Percentiles rank a stretch among this genome's conserved stretches.
phyloP scores from a whole-genome alignment of 345 rosid genomes.

The Iberis pinnata region DNA sequence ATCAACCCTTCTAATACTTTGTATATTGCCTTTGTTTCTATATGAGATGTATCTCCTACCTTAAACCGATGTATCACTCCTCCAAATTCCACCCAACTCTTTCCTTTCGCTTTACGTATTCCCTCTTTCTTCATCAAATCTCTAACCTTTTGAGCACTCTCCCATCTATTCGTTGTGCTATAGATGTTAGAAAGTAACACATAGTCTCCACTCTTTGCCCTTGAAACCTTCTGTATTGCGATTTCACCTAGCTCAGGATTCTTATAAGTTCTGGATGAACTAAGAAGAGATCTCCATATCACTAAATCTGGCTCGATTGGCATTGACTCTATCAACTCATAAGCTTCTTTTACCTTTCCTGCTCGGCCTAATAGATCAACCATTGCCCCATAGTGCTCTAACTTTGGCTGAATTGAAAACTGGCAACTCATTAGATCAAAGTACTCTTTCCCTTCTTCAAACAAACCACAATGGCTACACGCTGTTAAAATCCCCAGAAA shows the following conservation, averaged over 20 bases:
- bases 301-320: slow-evolving; percentile 64
- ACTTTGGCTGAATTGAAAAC: slow-evolving; percentile 45
- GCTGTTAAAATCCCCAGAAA: slow-evolving; percentile 65
- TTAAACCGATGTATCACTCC: slow-evolving; percentile 62
- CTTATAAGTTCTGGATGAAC: slow-evolving; percentile 55
- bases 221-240: slow-evolving; percentile 52
- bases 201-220: slow-evolving; percentile 60
- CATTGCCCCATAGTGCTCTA: slow-evolving; percentile 78
- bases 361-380: slow-evolving; percentile 72
- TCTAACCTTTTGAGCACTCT: slow-evolving; percentile 50
- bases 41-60: slow-evolving; percentile 67
- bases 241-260: slow-evolving; percentile 50
- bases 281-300: slow-evolving; percentile 82
- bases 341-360: slow-evolving; percentile 59
- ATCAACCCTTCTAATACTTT: slow-evolving; percentile 46
- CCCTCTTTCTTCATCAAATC: slow-evolving; percentile 55
- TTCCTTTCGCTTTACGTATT: slow-evolving; percentile 56
- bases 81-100: slow-evolving; percentile 71
- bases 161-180: slow-evolving; percentile 64
- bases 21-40: slow-evolving; percentile 49
- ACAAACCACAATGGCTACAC: slow-evolving; percentile 65
- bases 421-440: slow-evolving; percentile 47
- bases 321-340: slow-evolving; percentile 51
- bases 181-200: slow-evolving; percentile 71
- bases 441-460: slow-evolving; percentile 47